These are phyloP conservation scores for Xylaria sp. DNA, from an alignment of 2,329 filamentous ascomycete species.

Conservation along the genomic window DNA sequence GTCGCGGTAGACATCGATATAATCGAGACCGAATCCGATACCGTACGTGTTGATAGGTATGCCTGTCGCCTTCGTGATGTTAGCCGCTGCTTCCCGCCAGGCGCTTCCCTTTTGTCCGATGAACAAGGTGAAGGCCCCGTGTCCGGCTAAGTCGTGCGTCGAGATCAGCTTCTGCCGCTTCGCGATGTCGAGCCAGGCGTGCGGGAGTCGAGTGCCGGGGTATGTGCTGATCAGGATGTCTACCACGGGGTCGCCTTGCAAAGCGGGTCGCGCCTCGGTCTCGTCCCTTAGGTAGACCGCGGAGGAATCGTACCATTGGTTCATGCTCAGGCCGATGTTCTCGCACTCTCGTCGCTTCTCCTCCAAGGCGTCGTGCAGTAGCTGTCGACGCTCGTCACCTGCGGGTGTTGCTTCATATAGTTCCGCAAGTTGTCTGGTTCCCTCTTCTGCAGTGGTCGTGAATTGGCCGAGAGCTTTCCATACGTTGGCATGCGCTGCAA, in stretches of 20 bases:
- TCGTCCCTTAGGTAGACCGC: constrained; percentile 46
- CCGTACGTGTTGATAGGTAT: constrained; percentile 55
- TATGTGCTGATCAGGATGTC: constrained; percentile 51
- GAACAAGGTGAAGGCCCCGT: constrained; percentile 57
- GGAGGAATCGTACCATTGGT: constrained; percentile 54
- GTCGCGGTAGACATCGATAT: constrained; percentile 66
- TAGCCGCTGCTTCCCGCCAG: constrained; percentile 57
- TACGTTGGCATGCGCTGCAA: constrained; percentile 56
- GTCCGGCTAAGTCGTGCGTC: constrained; percentile 65
- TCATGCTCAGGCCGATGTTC: constrained; percentile 47
- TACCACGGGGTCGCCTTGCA: constrained; percentile 31
- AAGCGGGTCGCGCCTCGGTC: constrained; percentile 40
- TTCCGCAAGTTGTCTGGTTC: constrained; percentile 43
- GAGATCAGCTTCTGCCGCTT: constrained; percentile 54
- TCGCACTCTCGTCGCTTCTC: constrained; percentile 59
- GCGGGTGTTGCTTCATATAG: constrained; percentile 43
- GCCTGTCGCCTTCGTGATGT: constrained; percentile 46
- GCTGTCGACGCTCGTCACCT: constrained; percentile 44
- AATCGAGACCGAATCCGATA: constrained; percentile 65
- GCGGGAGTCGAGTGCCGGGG: constrained; percentile 65
- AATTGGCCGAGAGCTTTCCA: constrained; percentile 54
- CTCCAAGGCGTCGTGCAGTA: constrained; percentile 50
- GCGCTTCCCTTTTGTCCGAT: constrained; percentile 61
- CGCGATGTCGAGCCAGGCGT: constrained; percentile 64
- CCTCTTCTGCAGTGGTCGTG: constrained; percentile 45